A percentile compares a stretch with the other conserved stretches of the same genome.
Conservation (phyloP, 148 eudicot genomes). For the Gaultheria prostrata region DNA sequence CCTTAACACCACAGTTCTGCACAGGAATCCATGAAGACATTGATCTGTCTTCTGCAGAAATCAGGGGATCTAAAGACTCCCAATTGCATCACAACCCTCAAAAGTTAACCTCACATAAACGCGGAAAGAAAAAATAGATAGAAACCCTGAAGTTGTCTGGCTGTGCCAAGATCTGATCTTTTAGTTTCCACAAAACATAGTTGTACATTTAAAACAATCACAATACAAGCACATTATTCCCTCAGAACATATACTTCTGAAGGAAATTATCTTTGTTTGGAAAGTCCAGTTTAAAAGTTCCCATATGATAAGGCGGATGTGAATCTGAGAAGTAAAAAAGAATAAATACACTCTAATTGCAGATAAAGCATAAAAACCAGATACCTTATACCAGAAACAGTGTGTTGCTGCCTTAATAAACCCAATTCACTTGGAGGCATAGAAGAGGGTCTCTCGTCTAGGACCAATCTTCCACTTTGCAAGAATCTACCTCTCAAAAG, state of each 20-base stretch:
- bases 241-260: not conserved
- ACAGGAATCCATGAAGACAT: not conserved
- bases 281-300: not conserved
- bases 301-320: not conserved
- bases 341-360: not conserved
- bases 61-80: not conserved
- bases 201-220: not conserved
- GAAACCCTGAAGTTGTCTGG: not conserved
- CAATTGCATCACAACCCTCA: not conserved
- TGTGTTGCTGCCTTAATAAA: constrained; percentile 58
- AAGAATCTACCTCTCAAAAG: constrained; percentile 64
- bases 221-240: not conserved
- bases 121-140: not conserved
- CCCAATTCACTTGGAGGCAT: constrained; percentile 73
- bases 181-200: not conserved
- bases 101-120: not conserved
- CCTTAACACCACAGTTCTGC: not conserved
- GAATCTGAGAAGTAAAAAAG: not conserved
- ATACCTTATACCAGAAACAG: constrained; percentile 83
- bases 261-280: not conserved
- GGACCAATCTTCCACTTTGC: constrained; percentile 46
- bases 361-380: not conserved
- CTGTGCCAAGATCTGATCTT: not conserved
- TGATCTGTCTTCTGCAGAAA: not conserved
- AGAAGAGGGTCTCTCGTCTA: constrained; percentile 48